These are phyloP conservation scores for Shiraia sp. DNA, from an alignment of 2,329 filamentous ascomycete genomes.

Conservation along the genomic window DNA sequence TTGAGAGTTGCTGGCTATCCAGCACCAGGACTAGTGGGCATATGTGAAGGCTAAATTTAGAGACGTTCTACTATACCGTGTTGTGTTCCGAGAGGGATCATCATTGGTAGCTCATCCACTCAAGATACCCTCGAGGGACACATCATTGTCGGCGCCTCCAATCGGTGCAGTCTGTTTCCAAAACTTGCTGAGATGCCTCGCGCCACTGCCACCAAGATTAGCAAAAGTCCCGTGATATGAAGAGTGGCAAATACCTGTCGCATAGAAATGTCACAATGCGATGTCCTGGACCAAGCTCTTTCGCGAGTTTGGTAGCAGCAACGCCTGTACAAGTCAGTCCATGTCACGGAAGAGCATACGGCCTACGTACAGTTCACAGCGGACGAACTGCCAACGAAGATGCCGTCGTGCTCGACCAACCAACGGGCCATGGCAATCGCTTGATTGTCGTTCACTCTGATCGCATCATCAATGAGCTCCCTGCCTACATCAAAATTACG, in stretches of 20 bases:
- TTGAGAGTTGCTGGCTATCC: too few species aligned
- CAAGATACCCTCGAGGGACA: conserved; percentile 62
- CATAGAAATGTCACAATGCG: conserved; percentile 81
- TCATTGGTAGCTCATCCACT: conserved; percentile 31
- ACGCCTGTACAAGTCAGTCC: conserved; percentile 50
- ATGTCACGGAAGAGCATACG: conserved; percentile 2
- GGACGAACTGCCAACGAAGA: conserved; percentile 92
- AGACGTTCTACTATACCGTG: background rate
- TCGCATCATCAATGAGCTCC: conserved; percentile 85
- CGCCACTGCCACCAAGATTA: conserved; percentile 53
- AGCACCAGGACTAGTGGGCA: too few species aligned
- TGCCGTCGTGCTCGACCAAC: conserved; percentile 92
- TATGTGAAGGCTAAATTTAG: background rate
- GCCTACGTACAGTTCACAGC: conserved; percentile 80
- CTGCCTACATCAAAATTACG: conserved; percentile 87
- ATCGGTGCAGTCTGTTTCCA: conserved; percentile 74
- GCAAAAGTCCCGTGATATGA: background rate
- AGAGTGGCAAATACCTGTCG: conserved; percentile 53
- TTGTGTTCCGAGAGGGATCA: too few species aligned
- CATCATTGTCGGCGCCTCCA: conserved; percentile 54
- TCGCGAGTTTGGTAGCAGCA: conserved; percentile 71
- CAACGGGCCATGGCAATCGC: conserved; percentile 93
- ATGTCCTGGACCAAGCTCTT: conserved; percentile 63
- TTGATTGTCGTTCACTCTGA: conserved; percentile 85
- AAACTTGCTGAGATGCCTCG: conserved; percentile 81